A percentile compares a stretch with the other conserved stretches of the same genome.
Evolutionary conservation across 306 rosid species (phyloP).

Genomic region (Ormosia semicastrata): DNA sequence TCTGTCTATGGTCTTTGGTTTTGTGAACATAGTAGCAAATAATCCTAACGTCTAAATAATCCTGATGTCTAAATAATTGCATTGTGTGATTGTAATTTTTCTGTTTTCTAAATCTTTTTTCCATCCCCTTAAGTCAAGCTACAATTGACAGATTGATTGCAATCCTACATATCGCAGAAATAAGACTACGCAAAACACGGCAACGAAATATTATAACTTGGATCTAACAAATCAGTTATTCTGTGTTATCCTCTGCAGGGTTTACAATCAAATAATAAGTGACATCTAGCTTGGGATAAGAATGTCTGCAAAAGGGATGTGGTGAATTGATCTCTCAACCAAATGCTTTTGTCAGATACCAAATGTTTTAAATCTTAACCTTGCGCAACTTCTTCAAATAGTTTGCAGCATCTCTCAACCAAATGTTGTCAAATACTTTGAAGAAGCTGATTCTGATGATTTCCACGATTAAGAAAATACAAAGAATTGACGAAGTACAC

Average conservation of each 20-base stretch:
- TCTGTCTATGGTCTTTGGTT: neutral
- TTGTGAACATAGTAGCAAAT: neutral
- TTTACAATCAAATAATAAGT: constrained; percentile 21
- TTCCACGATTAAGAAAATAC: neutral
- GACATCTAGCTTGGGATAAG: neutral
- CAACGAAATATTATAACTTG: neutral
- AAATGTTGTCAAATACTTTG: constrained; percentile 7
- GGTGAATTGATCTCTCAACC: constrained; percentile 10
- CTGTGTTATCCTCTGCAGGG: neutral
- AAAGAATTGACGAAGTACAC: neutral
- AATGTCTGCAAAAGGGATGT: neutral
- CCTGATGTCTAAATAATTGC: too few relatives aligned
- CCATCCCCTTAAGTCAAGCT: too few relatives aligned
- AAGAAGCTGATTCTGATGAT: constrained; percentile 12
- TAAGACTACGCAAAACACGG: neutral
- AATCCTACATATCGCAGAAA: neutral
- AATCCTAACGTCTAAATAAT: neutral
- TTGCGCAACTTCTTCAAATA: constrained; percentile 13
- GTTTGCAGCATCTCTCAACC: constrained; percentile 28
- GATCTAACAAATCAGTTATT: neutral
- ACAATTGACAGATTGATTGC: too few relatives aligned
- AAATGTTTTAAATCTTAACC: neutral
- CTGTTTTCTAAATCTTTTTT: too few relatives aligned
- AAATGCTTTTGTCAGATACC: neutral
- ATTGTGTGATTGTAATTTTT: neutral